Conservation (phyloP, 768 basidiomycete genomes). For the Phanerochaete carnosa region DNA sequence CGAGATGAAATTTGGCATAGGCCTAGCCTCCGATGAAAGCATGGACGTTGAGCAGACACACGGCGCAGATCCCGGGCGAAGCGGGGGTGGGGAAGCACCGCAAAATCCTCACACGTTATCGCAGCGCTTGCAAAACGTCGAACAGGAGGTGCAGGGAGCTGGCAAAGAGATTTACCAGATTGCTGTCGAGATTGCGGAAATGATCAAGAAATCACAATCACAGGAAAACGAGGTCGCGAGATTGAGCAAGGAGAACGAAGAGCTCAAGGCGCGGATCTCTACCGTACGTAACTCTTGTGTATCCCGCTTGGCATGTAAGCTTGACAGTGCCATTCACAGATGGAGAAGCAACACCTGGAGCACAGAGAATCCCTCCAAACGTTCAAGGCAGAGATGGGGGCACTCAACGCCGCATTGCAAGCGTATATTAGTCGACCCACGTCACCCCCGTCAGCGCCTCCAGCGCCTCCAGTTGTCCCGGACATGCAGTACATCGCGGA, state of each 20-base stretch:
- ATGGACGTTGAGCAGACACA: not conserved
- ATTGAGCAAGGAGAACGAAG: conserved; percentile 19
- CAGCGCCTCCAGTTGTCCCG: not conserved
- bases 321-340: conserved; percentile 3
- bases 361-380: conserved; percentile 3
- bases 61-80: not conserved
- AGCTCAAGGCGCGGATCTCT: conserved; percentile 12
- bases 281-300: conserved; percentile 18
- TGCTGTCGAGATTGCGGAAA: conserved; percentile 3
- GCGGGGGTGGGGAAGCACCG: not conserved
- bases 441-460: conserved; percentile 8
- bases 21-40: not conserved
- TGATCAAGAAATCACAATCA: not conserved
- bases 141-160: not conserved
- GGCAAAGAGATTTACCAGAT: conserved; percentile 7
- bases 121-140: not conserved
- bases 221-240: conserved; percentile 1
- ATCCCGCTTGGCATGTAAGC: not conserved
- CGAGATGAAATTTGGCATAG: conserved; percentile 15
- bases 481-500: conserved; percentile 14
- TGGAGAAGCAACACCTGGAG: conserved; percentile 11
- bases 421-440: conserved; percentile 9
- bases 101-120: not conserved
- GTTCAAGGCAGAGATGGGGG: conserved; percentile 13
- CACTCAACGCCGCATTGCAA: conserved; percentile 19